Percentiles rank a stretch among this genome's conserved stretches.
phyloP scores from a whole-genome alignment of 2,329 filamentous ascomycete genomes.

The Aspergillus sp. region DNA sequence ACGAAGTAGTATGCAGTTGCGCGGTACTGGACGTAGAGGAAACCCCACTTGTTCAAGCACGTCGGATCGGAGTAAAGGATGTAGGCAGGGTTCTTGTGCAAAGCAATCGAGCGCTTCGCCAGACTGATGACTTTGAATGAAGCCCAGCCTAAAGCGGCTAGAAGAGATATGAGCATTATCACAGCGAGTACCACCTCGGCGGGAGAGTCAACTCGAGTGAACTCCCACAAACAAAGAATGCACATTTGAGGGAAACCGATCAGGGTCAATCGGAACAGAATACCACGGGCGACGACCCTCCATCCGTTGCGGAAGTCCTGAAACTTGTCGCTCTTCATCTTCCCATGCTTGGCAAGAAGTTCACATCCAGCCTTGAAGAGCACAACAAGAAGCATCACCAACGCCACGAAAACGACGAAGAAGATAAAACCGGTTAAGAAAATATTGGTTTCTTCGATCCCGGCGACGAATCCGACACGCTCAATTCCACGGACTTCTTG shows the following conservation, averaged over 20 bases:
- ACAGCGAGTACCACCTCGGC: slow-evolving; percentile 86
- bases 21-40: slow-evolving; percentile 95
- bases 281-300: slow-evolving; percentile 90
- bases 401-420: slow-evolving; percentile 80
- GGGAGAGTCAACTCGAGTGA: slow-evolving; percentile 81
- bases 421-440: slow-evolving; percentile 91
- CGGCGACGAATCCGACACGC: slow-evolving; percentile 82
- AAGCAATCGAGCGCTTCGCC: slow-evolving; percentile 81
- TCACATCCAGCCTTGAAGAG: slow-evolving; percentile 84
- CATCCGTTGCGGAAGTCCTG: slow-evolving; percentile 93
- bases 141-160: slow-evolving; percentile 79
- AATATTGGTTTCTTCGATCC: slow-evolving; percentile 87
- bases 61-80: slow-evolving; percentile 96
- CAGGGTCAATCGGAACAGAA: slow-evolving; percentile 85
- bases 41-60: slow-evolving; percentile 95
- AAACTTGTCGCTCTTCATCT: slow-evolving; percentile 85
- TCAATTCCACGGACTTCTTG: slow-evolving; percentile 78
- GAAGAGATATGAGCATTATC: slow-evolving; percentile 84
- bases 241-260: slow-evolving; percentile 92
- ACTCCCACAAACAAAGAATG: slow-evolving; percentile 90
- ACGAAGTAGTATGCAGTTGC: slow-evolving; percentile 96
- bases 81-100: slow-evolving; percentile 96
- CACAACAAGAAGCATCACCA: slow-evolving; percentile 73
- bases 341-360: slow-evolving; percentile 71
- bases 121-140: slow-evolving; percentile 87